Evolutionary conservation across 768 basidiomycete species (phyloP).

Genomic region (Termitomyces eurrhizus): DNA sequence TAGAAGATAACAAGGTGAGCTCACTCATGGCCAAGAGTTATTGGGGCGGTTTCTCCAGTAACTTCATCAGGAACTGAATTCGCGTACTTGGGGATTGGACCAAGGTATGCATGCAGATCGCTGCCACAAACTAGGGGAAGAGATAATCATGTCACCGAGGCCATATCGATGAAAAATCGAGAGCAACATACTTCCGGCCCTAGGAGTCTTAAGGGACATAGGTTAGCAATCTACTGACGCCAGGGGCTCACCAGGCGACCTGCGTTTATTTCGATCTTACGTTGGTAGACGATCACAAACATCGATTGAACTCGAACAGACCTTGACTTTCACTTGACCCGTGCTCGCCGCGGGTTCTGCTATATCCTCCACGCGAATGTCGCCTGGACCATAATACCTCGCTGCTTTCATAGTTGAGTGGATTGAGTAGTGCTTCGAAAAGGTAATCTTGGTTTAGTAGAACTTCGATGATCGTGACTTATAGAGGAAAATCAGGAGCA

Average conservation of each 20-base stretch:
- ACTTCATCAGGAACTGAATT: constrained; percentile 30
- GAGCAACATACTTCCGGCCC: constrained; percentile 27
- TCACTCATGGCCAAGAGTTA: constrained; percentile 45
- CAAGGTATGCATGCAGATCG: constrained; percentile 42
- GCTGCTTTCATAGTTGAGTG: constrained; percentile 30
- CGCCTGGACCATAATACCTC: constrained; percentile 39
- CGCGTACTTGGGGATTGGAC: constrained; percentile 24
- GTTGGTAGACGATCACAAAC: background rate
- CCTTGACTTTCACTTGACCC: constrained; percentile 43
- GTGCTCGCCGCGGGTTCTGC: constrained; percentile 30
- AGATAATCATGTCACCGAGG: background rate
- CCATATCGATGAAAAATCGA: background rate
- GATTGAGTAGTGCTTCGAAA: background rate
- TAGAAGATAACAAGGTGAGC: constrained; percentile 4
- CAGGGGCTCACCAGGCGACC: constrained; percentile 25
- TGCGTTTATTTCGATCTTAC: constrained; percentile 2
- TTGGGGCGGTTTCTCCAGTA: constrained; percentile 36
- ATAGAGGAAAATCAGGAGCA: background rate
- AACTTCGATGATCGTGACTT: background rate
- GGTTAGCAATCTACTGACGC: background rate
- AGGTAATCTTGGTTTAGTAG: background rate
- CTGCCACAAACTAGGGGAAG: constrained; percentile 36
- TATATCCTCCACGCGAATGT: constrained; percentile 41
- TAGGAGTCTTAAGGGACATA: constrained; percentile 6
- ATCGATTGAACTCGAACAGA: constrained; percentile 13